Conservation (phyloP, 176 grass and related monocot genomes). For the Triticum aestivum region IWGSC_CS_RefSeq_v2.1 NC_057801.1:429482488-429482987, state of each 20-base stretch:
- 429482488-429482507: not conserved
- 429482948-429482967: not conserved
- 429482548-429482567: slow-evolving; percentile 19
- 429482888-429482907: not conserved
- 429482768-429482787: not conserved
- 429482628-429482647: slow-evolving; percentile 22
- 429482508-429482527: not conserved
- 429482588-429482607: slow-evolving; percentile 25
- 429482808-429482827: not conserved
- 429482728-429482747: not conserved
- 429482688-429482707: not conserved
- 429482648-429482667: slow-evolving; percentile 11
- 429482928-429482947: not conserved
- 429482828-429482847: not conserved
- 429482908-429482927: not conserved
- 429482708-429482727: not conserved
- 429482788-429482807: not conserved
- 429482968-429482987: not conserved
- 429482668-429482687: not conserved
- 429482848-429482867: not conserved
- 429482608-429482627: slow-evolving; percentile 24
- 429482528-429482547: slow-evolving; percentile 19
- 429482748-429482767: not conserved
- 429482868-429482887: not conserved
- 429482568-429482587: slow-evolving; percentile 14